Base-by-base conservation (phyloP, 2,329 filamentous ascomycete species). In the Exophiala dermatitidis region DNA sequence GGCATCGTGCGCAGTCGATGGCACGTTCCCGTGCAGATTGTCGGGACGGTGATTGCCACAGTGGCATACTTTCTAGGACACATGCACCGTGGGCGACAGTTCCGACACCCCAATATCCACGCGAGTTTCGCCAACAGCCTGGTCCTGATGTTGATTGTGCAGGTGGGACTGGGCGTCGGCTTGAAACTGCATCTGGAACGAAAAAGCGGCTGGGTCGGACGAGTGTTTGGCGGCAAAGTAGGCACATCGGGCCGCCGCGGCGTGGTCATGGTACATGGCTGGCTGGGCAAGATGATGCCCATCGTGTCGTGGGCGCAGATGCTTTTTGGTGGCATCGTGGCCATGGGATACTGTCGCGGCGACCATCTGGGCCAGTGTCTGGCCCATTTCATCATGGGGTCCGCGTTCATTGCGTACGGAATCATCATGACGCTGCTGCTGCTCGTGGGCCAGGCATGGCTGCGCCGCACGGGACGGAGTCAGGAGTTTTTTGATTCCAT, bases 301-400 rank as follows among this genome's bases (percentile, higher is more conserved):
- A 72, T 97, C 2, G 77, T 90, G 1, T 81, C 86, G 29, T 98
- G 93, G 93, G 78, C 84, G 4, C 93, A 98, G 74, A 94, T 98
- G 83, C 68, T 98, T 4, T 95, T 98, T 69, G 93, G 93, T 47
- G 93, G 90, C 37, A 96, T 98, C 65, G 91, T 91, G 0, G 79
- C 87, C 3, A 77, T 95, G 52, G 93, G 93, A 26, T 97, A 95
- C 75, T 98, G 93, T 69, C 86, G 89, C 61, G 89, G 79, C 50
- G 90, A 97, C 53, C 91, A 98, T 66, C 69, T 90, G 1, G 91
- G 90, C 32, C 93, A 98, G 70, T 98, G 93, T 71, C 73, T 88
- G 40, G 93, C 93, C 1, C 93, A 98, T 70, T 98, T 97, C 71
- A 98, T 97, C 70, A 98, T 98, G 93, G 93, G 93, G 42, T 86